Evolutionary conservation across 345 rosid genomes (phyloP).

Genomic region (Nasturtium officinale): DNA sequence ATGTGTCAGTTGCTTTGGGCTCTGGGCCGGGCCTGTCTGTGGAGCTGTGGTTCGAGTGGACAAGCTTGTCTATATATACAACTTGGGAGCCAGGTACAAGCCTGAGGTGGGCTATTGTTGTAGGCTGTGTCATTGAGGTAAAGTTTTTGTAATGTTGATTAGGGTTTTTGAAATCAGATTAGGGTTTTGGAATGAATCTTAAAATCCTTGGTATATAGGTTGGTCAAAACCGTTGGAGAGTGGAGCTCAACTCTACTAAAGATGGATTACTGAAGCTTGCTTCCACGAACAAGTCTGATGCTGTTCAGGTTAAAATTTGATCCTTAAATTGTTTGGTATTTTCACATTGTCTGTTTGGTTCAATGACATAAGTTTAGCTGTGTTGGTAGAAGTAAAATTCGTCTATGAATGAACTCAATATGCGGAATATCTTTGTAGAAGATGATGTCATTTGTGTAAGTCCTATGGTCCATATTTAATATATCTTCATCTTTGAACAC

Average conservation of each 20-base stretch:
- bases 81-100: constrained; percentile 86
- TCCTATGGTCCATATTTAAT: constrained; percentile 11
- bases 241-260: constrained; percentile 74
- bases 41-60: constrained; percentile 92
- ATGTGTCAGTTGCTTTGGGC: too few relatives aligned
- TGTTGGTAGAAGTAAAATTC: constrained; percentile 71
- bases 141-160: neutral
- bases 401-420: constrained; percentile 87
- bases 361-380: constrained; percentile 4
- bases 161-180: neutral
- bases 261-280: constrained; percentile 88
- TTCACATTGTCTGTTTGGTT: neutral
- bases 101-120: constrained; percentile 87
- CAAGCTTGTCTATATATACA: constrained; percentile 77
- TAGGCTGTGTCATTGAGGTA: constrained; percentile 93
- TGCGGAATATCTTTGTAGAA: constrained; percentile 80
- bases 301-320: too few relatives aligned
- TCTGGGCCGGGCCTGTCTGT: too few relatives aligned
- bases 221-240: constrained; percentile 78
- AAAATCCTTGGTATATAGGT: constrained; percentile 48
- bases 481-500: constrained; percentile 1
- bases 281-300: neutral
- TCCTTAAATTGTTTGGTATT: neutral
- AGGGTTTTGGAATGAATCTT: neutral
- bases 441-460: constrained; percentile 88